Base-by-base conservation (phyloP, 2,329 filamentous ascomycete genomes). In the Pezicula radicicola region DNA sequence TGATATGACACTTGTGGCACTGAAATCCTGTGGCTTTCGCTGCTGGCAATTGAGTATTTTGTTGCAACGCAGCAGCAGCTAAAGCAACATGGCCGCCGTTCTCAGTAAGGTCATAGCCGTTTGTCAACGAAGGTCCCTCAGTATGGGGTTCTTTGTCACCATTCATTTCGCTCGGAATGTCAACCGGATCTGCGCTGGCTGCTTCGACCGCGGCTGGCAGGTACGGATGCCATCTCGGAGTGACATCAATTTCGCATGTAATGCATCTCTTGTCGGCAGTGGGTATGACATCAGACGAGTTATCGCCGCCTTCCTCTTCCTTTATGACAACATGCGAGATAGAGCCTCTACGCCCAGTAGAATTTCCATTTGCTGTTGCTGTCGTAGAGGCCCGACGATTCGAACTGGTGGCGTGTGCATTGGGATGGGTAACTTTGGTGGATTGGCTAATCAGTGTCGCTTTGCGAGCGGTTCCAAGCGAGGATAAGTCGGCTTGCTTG, bases 381-480 rank as follows among this genome's bases (percentile, higher is more conserved):
- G 75, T 77, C 2, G 78, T 78, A 25, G 85, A 88, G 16, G 76
- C 71, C 55, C 83, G 79, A 51, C 84, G 75, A 60, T 78, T 75
- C 25, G 69, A 64, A 53, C 71, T 55, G 16, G 65, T 60, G 21
- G 69, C 63, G 15, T 43, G 30, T 16, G 58, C 36, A 3, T 51
- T 42, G 13, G 60, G 54, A 56, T 61, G 64, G 28, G 56, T 30
- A 16, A 54, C 47, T 55, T 69, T 62, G 59, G 73, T 60, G 52
- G 69, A 62, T 61, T 72, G 61, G 61, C 73, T 66, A 65, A 75
- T 63, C 4, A 68, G 79, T 53, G 90, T 94, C 19, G 94, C 93
- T 70, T 96, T 97, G 50, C 94, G 87, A 19, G 94, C 90, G 16
- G 93, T 97, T 27, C 94, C 94, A 2, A 92, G 97, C 61, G 97